Evolutionary conservation across 345 rosid genomes (phyloP).

Genomic region (Eutrema yunnanense): DNA sequence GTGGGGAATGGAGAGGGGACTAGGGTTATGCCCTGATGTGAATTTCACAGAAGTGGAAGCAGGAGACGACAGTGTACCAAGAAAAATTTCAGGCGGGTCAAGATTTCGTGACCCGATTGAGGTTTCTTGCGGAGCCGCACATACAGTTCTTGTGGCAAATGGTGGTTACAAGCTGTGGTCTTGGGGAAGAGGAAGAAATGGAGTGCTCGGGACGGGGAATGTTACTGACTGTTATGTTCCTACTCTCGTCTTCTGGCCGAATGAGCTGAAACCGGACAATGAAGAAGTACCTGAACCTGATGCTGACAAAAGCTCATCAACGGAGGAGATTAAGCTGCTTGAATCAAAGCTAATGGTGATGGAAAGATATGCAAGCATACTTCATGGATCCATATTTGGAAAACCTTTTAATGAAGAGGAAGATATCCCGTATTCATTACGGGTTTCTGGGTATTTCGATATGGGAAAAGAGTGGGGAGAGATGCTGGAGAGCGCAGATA

Average conservation of each 20-base stretch:
- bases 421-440: slow-evolving; percentile 56
- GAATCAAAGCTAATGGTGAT: slow-evolving; percentile 52
- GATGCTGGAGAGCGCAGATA: slow-evolving; percentile 73
- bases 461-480: slow-evolving; percentile 71
- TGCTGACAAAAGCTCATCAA: slow-evolving; percentile 40
- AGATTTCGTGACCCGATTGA: slow-evolving; percentile 56
- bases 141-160: slow-evolving; percentile 66
- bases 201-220: slow-evolving; percentile 74
- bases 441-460: slow-evolving; percentile 46
- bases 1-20: slow-evolving; percentile 94
- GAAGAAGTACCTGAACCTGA: slow-evolving; percentile 30
- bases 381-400: slow-evolving; percentile 76
- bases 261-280: slow-evolving; percentile 20
- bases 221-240: slow-evolving; percentile 46
- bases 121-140: slow-evolving; percentile 87
- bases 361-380: slow-evolving; percentile 75
- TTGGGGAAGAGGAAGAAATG: slow-evolving; percentile 93
- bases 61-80: slow-evolving; percentile 74
- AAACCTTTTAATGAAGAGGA: slow-evolving; percentile 62
- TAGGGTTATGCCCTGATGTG: slow-evolving; percentile 87
- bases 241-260: slow-evolving; percentile 52
- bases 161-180: slow-evolving; percentile 82
- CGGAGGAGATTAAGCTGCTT: slow-evolving; percentile 62
- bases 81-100: slow-evolving; percentile 39
- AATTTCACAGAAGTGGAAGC: slow-evolving; percentile 47